Evolutionary conservation across 2,329 filamentous ascomycete species (phyloP).

Genomic region (Phyllosticta capitalensis): DNA sequence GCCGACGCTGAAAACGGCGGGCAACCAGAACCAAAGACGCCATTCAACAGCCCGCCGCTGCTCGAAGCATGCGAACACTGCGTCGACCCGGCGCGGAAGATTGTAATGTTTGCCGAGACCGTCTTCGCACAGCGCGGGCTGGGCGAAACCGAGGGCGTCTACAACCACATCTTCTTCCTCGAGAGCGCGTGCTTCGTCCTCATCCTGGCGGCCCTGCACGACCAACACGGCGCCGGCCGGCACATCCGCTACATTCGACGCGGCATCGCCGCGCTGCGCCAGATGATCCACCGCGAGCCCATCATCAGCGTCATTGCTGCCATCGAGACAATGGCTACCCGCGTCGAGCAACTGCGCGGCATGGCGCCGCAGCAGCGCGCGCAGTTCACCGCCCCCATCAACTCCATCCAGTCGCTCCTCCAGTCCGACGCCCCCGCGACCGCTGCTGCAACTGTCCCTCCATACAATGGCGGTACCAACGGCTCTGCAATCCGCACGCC

Average conservation of each 20-base stretch:
- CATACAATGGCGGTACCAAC: background rate
- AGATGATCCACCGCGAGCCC: slow-evolving; percentile 1
- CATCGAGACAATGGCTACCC: slow-evolving; percentile 1
- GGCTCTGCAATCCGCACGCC: background rate
- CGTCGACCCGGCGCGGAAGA: slow-evolving; percentile 7
- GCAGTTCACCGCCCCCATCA: background rate
- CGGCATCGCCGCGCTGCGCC: slow-evolving; percentile 4
- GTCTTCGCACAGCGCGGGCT: background rate
- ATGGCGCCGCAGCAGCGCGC: background rate
- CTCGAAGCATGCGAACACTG: slow-evolving; percentile 8
- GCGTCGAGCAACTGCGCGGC: slow-evolving; percentile 2
- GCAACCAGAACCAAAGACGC: slow-evolving; percentile 3
- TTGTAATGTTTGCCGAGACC: slow-evolving; percentile 3
- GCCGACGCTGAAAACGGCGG: slow-evolving; percentile 3
- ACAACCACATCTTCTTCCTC: slow-evolving; percentile 10
- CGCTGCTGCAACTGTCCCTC: background rate
- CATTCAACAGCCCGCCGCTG: slow-evolving; percentile 7
- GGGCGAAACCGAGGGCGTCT: background rate
- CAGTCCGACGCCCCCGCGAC: background rate
- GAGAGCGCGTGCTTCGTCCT: slow-evolving; percentile 9
- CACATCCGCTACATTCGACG: slow-evolving; percentile 7
- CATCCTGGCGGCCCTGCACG: slow-evolving; percentile 7
- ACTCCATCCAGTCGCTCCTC: background rate
- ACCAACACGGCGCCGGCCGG: background rate
- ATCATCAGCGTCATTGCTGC: slow-evolving; percentile 7